phyloP scores from a whole-genome alignment of 441 rosid species.

The Brassica hybrid region DNA sequence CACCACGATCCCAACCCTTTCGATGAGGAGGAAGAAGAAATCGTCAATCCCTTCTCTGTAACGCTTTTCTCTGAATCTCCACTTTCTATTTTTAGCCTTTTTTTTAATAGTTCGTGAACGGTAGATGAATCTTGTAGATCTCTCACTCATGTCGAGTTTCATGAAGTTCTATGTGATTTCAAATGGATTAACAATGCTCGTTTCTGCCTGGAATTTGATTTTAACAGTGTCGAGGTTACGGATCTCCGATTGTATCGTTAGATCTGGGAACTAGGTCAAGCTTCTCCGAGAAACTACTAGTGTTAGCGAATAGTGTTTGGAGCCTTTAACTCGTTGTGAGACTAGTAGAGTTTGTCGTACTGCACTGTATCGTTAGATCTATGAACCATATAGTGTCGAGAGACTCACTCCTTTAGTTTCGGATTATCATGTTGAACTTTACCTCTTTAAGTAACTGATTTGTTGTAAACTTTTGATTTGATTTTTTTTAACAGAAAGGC shows the following conservation, averaged over 20 bases:
- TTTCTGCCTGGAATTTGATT: neutral
- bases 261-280: constrained; percentile 20
- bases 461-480: neutral
- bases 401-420: neutral
- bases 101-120: neutral
- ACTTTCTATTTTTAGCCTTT: constrained; percentile 13
- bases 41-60: constrained; percentile 97
- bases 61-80: constrained; percentile 10
- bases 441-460: neutral
- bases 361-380: constrained; percentile 23
- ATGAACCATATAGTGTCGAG: neutral
- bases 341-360: neutral
- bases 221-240: constrained; percentile 5
- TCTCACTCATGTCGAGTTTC: no score
- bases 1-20: constrained; percentile 82
- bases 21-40: constrained; percentile 67
- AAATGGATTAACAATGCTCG: neutral
- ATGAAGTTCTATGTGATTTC: neutral
- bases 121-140: neutral
- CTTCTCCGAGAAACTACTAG: neutral
- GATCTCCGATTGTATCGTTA: constrained; percentile 27
- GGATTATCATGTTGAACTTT: neutral
- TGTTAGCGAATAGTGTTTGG: neutral
- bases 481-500: constrained; percentile 57
- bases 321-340: neutral